Evolutionary conservation across 2,329 filamentous ascomycete species (phyloP).

Genomic region (Alternaria tenuissima): DNA sequence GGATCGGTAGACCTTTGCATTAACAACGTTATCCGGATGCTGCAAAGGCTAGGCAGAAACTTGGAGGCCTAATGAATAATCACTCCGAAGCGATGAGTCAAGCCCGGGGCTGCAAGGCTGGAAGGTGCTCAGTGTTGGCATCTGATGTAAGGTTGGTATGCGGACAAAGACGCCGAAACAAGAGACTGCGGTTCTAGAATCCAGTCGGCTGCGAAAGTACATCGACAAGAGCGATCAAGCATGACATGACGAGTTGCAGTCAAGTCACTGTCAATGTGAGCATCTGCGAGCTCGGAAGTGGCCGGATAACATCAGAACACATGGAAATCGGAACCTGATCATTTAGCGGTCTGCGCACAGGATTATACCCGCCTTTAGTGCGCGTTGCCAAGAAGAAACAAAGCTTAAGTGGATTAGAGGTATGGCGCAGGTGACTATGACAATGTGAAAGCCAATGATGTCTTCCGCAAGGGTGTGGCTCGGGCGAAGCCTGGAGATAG

Average conservation of each 20-base stretch:
- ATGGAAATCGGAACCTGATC: constrained; percentile 14
- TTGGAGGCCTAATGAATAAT: constrained; percentile 1
- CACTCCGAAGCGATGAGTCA: constrained; percentile 24
- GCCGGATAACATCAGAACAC: constrained; percentile 23
- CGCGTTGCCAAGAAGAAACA: constrained; percentile 21
- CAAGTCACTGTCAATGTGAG: constrained; percentile 9
- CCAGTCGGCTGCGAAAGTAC: neutral
- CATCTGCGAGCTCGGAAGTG: constrained; percentile 28
- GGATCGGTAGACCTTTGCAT: constrained; percentile 4
- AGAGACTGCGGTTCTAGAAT: neutral
- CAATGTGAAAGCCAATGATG: constrained; percentile 18
- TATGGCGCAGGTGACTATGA: constrained; percentile 30
- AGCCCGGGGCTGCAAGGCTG: constrained; percentile 12
- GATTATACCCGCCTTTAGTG: constrained; percentile 21
- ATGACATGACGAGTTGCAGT: constrained; percentile 4
- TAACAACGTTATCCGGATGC: neutral
- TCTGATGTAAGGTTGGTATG: constrained; percentile 12
- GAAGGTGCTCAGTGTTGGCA: constrained; percentile 10
- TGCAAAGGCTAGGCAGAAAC: constrained; percentile 7
- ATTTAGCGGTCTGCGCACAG: constrained; percentile 18
- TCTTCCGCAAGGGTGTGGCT: constrained; percentile 19
- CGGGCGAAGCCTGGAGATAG: constrained; percentile 29
- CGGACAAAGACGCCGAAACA: constrained; percentile 9
- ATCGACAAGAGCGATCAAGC: neutral
- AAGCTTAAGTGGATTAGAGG: constrained; percentile 33